Evolutionary conservation across 352 stramenopile genomes (phyloP), one percentile per base, ranked within the genome.

Genomic region (Pythium insidiosum): DNA sequence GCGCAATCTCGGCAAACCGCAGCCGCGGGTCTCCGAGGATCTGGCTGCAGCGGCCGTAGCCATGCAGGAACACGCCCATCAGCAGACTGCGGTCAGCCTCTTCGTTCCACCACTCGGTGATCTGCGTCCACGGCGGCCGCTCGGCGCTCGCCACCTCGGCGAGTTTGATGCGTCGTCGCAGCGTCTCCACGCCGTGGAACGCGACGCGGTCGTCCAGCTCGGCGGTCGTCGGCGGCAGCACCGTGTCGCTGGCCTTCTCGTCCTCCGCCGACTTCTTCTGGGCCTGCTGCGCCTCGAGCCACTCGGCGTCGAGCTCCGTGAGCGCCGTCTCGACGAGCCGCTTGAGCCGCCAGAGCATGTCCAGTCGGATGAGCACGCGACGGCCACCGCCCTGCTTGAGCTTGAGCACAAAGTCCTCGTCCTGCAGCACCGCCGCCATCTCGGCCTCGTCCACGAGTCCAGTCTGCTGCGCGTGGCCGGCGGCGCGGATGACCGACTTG

Each of bases 401-500:
- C 53, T 92, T 92, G 6, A 84, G 50, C 34, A 92, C 70, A 39
- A 94, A 94, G 25, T 94, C 82, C 20, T 94, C 82, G 58, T 94
- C 82, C 40, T 91, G 87, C 2, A 94, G 45, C 19, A 94, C 81
- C 3, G 70, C 9, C 6, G 82, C 68, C 39, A 91, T 49, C 23
- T 81, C 67, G 39, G 86, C 73, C 57, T 89, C 72, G 36, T 92
- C 66, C 38, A 91, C 78, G 4, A 91, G 53, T 25, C 64, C 67
- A 37, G 91, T 72, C 24, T 72, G 67, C 40, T 90, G 79, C 22
- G 79, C 79, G 15, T 66, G 56, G 10, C 66, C 44, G 4, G 77
- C 69, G 16, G 79, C 74, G 11, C 69, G 69, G 36, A 94, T 88
- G 7, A 84, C 56, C 3, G 77, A 77, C 50, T 91, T 91, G 35